Evolutionary conservation across 2,329 filamentous ascomycete genomes (phyloP), one percentile per base, ranked within the genome.

Genomic region (Septoria petroselini): DNA sequence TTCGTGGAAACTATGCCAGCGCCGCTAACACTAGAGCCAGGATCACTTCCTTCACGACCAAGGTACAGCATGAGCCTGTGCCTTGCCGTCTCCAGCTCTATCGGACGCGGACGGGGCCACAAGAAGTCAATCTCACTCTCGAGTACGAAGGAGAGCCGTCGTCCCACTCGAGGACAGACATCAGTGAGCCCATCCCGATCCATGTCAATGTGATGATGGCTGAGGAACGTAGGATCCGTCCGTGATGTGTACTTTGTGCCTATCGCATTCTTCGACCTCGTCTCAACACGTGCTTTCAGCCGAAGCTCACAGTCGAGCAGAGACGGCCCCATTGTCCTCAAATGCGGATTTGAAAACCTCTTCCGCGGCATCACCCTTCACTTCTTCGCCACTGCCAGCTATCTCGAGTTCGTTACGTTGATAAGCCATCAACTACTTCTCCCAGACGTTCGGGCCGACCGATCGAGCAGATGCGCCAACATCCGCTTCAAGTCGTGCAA

Each of bases 111-210:
- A 15, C 6, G 9, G 11, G 34, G 17, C 29, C 45, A 34, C 21
- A 17, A 14, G 45, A 48, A 31, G 27, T 48, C 15, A 40, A 48
- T 33, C 45, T 48, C 4, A 48, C 45, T 8, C 15, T 48, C 12
- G 45, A 48, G 15, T 48, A 40, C 29, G 45, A 48, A n/a, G 44
- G 44, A 12, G 45, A 48, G 12, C 45, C 45, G 3, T 41, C 39
- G 29, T 35, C 39, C n/a, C 39, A 48, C 21, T 27, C 39, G 7
- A 25, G 45, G 27, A 39, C 45, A 18, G 45, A 41, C 12, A 48
- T 48, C 1, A 38, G 34, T 38, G 15, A 38, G 34, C 18, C 17
- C 8, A 17, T 19, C 11, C 4, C 15, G 14, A 18, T 18, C 18
- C 3, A 21, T 4, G 19, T n/a, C n/a, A n/a, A n/a, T n/a, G n/a